Conservation (phyloP, 2,329 filamentous ascomycete genomes). For the Talaromyces sp. region DNA sequence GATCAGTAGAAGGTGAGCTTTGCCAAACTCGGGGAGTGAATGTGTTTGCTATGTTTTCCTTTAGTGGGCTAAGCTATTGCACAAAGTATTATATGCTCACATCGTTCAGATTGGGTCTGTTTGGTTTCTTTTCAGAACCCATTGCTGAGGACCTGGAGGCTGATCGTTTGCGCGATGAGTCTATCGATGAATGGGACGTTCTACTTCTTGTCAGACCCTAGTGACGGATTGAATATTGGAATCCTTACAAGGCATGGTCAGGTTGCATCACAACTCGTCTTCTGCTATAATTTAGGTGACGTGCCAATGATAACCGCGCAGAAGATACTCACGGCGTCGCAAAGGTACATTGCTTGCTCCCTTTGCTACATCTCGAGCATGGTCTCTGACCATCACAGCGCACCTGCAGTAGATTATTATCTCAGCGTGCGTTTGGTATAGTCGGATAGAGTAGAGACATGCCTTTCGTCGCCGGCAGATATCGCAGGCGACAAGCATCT, state of each 20-base stretch:
- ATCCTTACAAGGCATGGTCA: neutral
- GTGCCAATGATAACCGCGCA: neutral
- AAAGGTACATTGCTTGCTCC: neutral
- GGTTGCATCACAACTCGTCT: neutral
- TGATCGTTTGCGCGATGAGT: neutral
- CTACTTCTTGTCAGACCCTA: neutral
- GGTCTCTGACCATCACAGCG: conserved; percentile 6
- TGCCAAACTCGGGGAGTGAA: neutral
- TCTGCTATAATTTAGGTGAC: neutral
- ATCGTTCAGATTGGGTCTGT: neutral
- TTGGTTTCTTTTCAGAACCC: neutral
- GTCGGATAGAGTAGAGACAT: neutral
- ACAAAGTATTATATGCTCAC: neutral
- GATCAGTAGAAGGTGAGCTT: neutral
- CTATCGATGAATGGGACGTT: neutral
- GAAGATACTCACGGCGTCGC: conserved; percentile 3
- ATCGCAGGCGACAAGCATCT: conserved; percentile 2
- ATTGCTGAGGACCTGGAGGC: neutral
- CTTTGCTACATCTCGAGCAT: conserved; percentile 4
- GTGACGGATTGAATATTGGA: too few relatives aligned
- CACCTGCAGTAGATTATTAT: neutral
- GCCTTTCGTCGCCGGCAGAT: conserved; percentile 6
- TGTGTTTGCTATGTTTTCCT: neutral
- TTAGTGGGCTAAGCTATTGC: too few relatives aligned
- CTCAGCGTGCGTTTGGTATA: neutral